phyloP scores from a whole-genome alignment of 139 green algal species.

The Pleodorina starrii region DNA sequence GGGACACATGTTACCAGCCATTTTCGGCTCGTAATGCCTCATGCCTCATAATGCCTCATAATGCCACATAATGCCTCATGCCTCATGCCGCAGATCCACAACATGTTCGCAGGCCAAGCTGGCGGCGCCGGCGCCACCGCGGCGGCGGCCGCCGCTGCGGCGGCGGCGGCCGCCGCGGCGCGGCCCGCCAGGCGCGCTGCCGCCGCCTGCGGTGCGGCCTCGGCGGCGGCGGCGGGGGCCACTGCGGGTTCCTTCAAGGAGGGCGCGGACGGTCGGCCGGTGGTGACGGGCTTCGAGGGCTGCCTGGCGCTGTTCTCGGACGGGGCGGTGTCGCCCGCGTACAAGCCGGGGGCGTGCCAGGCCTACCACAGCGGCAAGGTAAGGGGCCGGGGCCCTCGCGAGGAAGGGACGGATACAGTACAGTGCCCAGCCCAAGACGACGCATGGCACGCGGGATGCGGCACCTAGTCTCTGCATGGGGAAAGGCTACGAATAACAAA shows the following conservation, averaged over 20 bases:
- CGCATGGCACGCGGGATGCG: neutral
- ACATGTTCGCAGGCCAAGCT: neutral
- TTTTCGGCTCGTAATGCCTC: no score
- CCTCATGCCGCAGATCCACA: slow-evolving; percentile 12
- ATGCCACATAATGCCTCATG: no score
- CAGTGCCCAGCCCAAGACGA: neutral
- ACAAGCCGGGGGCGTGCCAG: slow-evolving; percentile 60
- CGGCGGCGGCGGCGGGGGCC: neutral
- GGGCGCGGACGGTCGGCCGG: slow-evolving; percentile 27
- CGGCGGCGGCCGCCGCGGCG: neutral
- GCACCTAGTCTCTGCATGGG: neutral
- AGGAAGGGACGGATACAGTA: no score
- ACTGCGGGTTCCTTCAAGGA: no score
- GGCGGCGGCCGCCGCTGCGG: neutral
- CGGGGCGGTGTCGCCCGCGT: slow-evolving; percentile 51
- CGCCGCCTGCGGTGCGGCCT: neutral
- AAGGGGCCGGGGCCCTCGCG: neutral
- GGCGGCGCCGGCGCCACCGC: neutral
- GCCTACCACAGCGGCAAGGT: slow-evolving; percentile 71
- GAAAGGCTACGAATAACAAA: no score
- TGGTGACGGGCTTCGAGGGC: slow-evolving; percentile 83
- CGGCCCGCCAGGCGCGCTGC: neutral
- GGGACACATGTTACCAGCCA: no score
- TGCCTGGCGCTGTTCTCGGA: slow-evolving; percentile 53
- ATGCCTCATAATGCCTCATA: no score